Conservation (phyloP, 495 filamentous ascomycete species). For the Hypoxylon crocopeplum region DNA sequence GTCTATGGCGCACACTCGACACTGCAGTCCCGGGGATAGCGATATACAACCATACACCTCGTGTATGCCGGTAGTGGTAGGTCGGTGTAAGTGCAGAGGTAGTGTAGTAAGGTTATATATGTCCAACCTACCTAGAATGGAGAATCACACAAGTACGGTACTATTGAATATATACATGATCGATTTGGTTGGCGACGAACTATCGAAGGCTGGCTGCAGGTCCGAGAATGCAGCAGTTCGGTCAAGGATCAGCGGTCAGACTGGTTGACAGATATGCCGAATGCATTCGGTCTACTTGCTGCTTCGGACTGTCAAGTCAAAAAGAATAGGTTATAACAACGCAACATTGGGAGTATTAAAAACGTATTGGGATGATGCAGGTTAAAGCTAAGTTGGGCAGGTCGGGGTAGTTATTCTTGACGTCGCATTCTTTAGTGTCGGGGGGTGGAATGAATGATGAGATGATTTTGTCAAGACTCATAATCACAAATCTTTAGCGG, state of each 20-base stretch:
- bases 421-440: slow-evolving; percentile 13
- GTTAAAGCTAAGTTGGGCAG: background rate
- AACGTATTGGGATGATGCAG: slow-evolving; percentile 8
- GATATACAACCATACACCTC: slow-evolving; percentile 14
- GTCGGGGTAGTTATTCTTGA: background rate
- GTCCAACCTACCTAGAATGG: background rate
- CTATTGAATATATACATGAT: background rate
- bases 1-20: slow-evolving; percentile 8
- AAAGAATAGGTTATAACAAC: background rate
- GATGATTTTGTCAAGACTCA: slow-evolving; percentile 9
- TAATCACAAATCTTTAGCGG: slow-evolving; percentile 16
- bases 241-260: background rate
- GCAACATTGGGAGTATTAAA: background rate
- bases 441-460: slow-evolving; percentile 5
- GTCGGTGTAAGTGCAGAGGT: background rate
- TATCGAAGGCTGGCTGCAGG: slow-evolving; percentile 33
- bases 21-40: slow-evolving; percentile 5
- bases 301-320: too few relatives aligned
- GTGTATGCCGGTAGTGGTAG: slow-evolving; percentile 25
- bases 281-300: too few relatives aligned
- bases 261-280: background rate
- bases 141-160: background rate
- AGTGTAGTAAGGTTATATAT: slow-evolving; percentile 2
- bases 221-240: slow-evolving; percentile 1
- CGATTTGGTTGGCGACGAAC: slow-evolving; percentile 5